Percentiles rank a stretch among this genome's conserved stretches.
Conservation (phyloP, 2,329 filamentous ascomycete genomes). For the Alternaria sp. region DNA sequence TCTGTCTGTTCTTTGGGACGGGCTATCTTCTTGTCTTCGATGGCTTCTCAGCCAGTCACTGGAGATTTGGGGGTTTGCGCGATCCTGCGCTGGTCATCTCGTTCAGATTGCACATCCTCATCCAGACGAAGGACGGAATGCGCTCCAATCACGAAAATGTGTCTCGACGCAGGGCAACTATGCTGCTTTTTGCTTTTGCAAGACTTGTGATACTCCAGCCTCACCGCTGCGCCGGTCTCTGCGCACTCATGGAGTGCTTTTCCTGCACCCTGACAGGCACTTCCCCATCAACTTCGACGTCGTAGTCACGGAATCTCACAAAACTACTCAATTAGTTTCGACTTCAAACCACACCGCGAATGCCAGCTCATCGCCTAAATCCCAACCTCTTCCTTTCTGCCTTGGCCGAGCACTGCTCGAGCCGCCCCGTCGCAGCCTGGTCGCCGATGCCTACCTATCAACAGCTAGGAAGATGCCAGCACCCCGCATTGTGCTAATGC, state of each 20-base stretch:
- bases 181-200: neutral
- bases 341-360: neutral
- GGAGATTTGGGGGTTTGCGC: neutral
- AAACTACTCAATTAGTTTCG: neutral
- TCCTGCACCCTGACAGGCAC: neutral
- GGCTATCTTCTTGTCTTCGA: neutral
- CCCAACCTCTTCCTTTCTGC: neutral
- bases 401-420: neutral
- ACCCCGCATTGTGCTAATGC: neutral
- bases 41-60: neutral
- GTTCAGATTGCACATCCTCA: neutral
- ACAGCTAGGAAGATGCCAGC: neutral
- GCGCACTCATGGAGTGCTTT: neutral
- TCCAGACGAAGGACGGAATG: neutral
- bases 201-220: neutral
- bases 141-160: neutral
- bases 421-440: neutral
- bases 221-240: neutral
- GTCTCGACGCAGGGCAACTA: neutral
- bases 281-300: neutral
- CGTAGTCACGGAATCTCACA: neutral
- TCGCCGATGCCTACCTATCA: neutral
- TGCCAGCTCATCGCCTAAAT: neutral
- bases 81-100: neutral
- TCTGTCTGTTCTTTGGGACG: neutral